phyloP scores from a whole-genome alignment of 768 basidiomycete species.

The Chalciporus pseudorubinellus region DNA sequence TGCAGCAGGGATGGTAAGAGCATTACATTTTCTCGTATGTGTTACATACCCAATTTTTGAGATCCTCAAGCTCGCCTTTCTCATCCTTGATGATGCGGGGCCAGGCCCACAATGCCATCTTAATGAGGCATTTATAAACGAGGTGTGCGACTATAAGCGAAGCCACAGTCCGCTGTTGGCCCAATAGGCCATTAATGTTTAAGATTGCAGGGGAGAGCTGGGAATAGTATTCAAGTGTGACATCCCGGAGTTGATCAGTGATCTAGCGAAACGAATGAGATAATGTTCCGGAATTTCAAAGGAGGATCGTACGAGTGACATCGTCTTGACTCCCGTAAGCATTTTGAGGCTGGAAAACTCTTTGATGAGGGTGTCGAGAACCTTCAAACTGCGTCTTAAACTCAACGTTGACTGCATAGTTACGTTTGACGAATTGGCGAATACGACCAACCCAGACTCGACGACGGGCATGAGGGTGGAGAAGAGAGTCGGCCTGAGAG shows the following conservation, averaged over 20 bases:
- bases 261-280: slow-evolving; percentile 15
- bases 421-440: slow-evolving; percentile 42
- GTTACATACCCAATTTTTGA: slow-evolving; percentile 53
- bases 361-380: slow-evolving; percentile 65
- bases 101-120: slow-evolving; percentile 75
- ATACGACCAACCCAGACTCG: slow-evolving; percentile 48
- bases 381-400: slow-evolving; percentile 59
- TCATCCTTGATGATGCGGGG: slow-evolving; percentile 42
- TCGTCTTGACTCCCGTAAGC: slow-evolving; percentile 61
- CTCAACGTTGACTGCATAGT: slow-evolving; percentile 46
- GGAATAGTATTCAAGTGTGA: slow-evolving; percentile 63
- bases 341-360: slow-evolving; percentile 73
- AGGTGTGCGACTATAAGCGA: slow-evolving; percentile 62
- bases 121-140: slow-evolving; percentile 71
- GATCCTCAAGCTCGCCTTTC: slow-evolving; percentile 42
- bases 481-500: slow-evolving; percentile 25
- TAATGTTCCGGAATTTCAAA: background rate
- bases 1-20: slow-evolving; percentile 27
- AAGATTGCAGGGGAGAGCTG: slow-evolving; percentile 40
- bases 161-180: slow-evolving; percentile 38
- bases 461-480: slow-evolving; percentile 52
- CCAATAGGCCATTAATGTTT: slow-evolving; percentile 34
- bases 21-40: background rate
- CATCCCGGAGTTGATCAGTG: slow-evolving; percentile 39
- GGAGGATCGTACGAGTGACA: slow-evolving; percentile 50